Percentiles rank a stretch among this genome's conserved stretches.
These are phyloP conservation scores for Leptomonas pyrrhocoris DNA, from an alignment of 208 protist genomes.

Conservation along the genomic window DNA sequence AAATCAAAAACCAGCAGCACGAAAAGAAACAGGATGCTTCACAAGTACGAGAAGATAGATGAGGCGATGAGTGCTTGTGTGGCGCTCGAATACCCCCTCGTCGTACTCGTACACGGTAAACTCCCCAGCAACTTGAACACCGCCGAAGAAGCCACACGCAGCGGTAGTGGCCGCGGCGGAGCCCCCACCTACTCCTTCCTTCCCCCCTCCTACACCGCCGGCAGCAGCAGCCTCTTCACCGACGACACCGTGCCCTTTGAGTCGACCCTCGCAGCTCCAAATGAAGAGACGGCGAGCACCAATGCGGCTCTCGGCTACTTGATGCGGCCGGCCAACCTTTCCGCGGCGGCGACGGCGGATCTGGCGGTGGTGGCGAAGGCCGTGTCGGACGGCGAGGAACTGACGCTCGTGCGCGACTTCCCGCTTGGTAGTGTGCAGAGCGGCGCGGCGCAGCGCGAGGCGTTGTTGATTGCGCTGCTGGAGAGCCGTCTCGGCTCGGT, in stretches of 20 bases:
- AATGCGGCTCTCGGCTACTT: slow-evolving; percentile 29
- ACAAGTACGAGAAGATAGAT: slow-evolving; percentile 43
- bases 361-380: slow-evolving; percentile 13
- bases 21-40: slow-evolving; percentile 31
- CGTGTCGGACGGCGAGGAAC: slow-evolving; percentile 26
- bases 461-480: slow-evolving; percentile 42
- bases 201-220: slow-evolving; percentile 14
- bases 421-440: slow-evolving; percentile 36
- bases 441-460: slow-evolving; percentile 50
- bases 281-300: slow-evolving; percentile 7
- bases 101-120: slow-evolving; percentile 39
- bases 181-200: slow-evolving; percentile 22
- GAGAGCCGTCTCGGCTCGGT: slow-evolving; percentile 40
- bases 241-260: slow-evolving; percentile 23
- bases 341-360: slow-evolving; percentile 4
- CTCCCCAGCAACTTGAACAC: slow-evolving; percentile 20
- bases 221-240: slow-evolving; percentile 29
- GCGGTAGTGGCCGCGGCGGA: neutral
- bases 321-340: slow-evolving; percentile 24
- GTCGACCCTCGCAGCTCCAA: slow-evolving; percentile 7
- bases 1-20: neutral
- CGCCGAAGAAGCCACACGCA: slow-evolving; percentile 17
- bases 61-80: slow-evolving; percentile 49
- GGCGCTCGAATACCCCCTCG: slow-evolving; percentile 33
- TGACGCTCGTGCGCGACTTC: slow-evolving; percentile 26